Percentiles rank a stretch among this genome's conserved stretches.
These are phyloP conservation scores for Penicillium canariense DNA, from an alignment of 495 filamentous ascomycete species.

Conservation along the genomic window DNA sequence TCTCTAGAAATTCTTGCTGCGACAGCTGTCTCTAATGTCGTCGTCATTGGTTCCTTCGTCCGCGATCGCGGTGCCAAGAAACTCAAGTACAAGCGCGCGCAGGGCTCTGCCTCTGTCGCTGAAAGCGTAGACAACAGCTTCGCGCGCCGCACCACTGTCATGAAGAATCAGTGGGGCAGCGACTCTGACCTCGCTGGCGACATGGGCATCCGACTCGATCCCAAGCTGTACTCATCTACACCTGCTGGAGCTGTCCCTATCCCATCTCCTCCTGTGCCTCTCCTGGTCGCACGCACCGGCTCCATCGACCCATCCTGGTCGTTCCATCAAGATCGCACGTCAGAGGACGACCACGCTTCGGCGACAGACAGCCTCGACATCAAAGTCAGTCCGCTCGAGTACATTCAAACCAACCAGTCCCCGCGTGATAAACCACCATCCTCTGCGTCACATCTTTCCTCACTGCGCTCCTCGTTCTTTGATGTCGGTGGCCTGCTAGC, in stretches of 20 bases:
- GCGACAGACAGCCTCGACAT: conserved; percentile 33
- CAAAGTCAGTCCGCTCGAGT: conserved; percentile 38
- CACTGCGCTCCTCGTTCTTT: conserved; percentile 62
- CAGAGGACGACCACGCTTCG: conserved; percentile 31
- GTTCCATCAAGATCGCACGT: conserved; percentile 23
- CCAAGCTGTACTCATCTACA: conserved; percentile 49
- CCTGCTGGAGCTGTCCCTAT: background rate
- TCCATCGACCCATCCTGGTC: conserved; percentile 34
- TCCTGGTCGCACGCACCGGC: conserved; percentile 26
- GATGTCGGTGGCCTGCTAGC: conserved; percentile 67
- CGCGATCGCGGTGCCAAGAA: conserved; percentile 78
- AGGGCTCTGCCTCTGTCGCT: conserved; percentile 53
- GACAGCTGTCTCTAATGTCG: conserved; percentile 70
- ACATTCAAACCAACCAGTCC: conserved; percentile 32
- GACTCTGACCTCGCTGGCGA: conserved; percentile 76
- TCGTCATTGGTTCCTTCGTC: conserved; percentile 80
- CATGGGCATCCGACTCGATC: conserved; percentile 63
- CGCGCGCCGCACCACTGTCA: conserved; percentile 47
- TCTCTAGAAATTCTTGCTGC: conserved; percentile 77
- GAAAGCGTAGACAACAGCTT: conserved; percentile 52
- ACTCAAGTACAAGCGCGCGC: conserved; percentile 58
- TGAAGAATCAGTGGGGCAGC: conserved; percentile 71
- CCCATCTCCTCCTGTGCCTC: conserved; percentile 38
- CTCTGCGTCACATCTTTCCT: conserved; percentile 24
- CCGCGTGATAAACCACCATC: conserved; percentile 13